Conservation (phyloP, 176 grass and related monocot genomes). For the Melocanna baccifera region DNA sequence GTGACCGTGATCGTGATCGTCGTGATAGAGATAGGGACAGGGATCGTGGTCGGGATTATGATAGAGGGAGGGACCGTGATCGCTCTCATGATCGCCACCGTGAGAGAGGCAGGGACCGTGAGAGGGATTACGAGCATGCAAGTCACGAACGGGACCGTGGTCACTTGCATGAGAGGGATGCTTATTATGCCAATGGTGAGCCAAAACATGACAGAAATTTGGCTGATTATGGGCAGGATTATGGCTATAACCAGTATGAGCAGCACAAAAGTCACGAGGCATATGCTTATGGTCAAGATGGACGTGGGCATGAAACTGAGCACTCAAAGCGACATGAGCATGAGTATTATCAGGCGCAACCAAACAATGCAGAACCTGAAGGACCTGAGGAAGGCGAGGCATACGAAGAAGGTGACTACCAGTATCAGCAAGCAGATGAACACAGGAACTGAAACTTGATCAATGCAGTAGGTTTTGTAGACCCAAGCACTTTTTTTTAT, state of each 20-base stretch:
- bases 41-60: constrained; percentile 61
- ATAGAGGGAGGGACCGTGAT: constrained; percentile 45
- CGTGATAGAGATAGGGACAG: constrained; percentile 61
- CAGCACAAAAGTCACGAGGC: constrained; percentile 38
- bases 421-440: constrained; percentile 47
- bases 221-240: constrained; percentile 46
- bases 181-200: constrained; percentile 49
- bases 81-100: constrained; percentile 59
- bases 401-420: constrained; percentile 79
- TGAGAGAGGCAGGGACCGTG: constrained; percentile 61
- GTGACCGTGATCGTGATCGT: constrained; percentile 51
- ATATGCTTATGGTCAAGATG: constrained; percentile 53
- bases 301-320: constrained; percentile 39
- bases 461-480: background rate
- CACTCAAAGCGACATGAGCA: constrained; percentile 40
- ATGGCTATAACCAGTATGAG: constrained; percentile 51
- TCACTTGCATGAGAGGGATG: constrained; percentile 48
- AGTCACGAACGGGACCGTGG: constrained; percentile 52
- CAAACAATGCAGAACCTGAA: constrained; percentile 49
- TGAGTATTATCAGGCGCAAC: constrained; percentile 44
- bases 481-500: background rate
- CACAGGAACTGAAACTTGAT: constrained; percentile 32
- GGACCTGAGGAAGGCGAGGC: constrained; percentile 88
- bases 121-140: constrained; percentile 52
- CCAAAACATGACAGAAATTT: constrained; percentile 58